These are phyloP conservation scores for Rhodotorula taiwanensis DNA, from an alignment of 768 basidiomycete genomes.

Conservation along the genomic window DNA sequence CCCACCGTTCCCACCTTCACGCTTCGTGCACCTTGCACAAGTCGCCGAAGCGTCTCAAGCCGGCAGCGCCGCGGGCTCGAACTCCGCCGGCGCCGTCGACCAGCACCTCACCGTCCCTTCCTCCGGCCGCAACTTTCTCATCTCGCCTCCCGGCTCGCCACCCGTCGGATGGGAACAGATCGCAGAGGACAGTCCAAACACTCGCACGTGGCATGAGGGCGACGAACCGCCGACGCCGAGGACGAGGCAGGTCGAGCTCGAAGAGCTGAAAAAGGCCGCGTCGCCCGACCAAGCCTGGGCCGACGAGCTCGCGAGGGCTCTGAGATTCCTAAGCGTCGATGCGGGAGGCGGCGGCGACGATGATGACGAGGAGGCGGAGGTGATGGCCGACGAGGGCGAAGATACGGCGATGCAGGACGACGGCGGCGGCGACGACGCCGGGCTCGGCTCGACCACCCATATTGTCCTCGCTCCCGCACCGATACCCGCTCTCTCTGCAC, in stretches of 20 bases:
- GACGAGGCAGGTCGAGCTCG: constrained; percentile 9
- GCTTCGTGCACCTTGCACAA: constrained; percentile 42
- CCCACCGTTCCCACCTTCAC: constrained; percentile 41
- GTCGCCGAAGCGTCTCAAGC: constrained; percentile 29
- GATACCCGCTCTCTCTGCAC: background rate
- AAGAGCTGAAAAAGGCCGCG: background rate
- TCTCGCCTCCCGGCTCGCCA: constrained; percentile 95
- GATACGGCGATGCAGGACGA: constrained; percentile 27
- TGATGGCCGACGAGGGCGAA: constrained; percentile 28
- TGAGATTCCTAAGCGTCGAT: constrained; percentile 60
- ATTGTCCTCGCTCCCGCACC: constrained; percentile 26
- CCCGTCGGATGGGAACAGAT: constrained; percentile 95
- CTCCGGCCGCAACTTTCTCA: constrained; percentile 86
- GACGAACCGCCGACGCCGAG: constrained; percentile 44
- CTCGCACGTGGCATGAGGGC: constrained; percentile 48
- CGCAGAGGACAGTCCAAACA: constrained; percentile 82
- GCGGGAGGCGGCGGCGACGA: constrained; percentile 15
- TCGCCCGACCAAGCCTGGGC: constrained; percentile 48
- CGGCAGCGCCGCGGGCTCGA: constrained; percentile 35
- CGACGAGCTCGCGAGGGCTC: constrained; percentile 73
- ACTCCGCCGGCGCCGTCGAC: constrained; percentile 1
- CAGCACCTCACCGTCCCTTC: constrained; percentile 66
- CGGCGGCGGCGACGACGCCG: constrained; percentile 33
- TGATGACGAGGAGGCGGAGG: constrained; percentile 20
- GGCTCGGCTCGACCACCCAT: constrained; percentile 23